Evolutionary conservation across 768 basidiomycete species (phyloP).

Genomic region (Pholiota molesta): DNA sequence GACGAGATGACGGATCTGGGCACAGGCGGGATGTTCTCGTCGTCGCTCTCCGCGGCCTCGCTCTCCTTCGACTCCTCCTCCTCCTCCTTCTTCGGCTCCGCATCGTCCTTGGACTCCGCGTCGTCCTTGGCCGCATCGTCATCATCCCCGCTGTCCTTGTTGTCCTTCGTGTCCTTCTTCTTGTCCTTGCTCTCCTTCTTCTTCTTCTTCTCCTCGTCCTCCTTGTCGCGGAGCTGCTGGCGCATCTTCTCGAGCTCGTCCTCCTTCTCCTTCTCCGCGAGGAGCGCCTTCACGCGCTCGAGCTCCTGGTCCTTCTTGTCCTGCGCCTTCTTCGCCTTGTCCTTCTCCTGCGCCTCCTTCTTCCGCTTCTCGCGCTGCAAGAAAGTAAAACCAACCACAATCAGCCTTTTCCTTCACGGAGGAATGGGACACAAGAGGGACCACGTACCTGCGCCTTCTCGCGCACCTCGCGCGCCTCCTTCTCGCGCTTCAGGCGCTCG

Average conservation of each 20-base stretch:
- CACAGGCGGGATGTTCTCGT: constrained; percentile 5
- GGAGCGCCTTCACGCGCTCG: constrained; percentile 51
- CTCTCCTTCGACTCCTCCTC: constrained; percentile 3
- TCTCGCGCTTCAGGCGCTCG: constrained; percentile 73
- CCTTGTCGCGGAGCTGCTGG: constrained; percentile 47
- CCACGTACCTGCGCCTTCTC: constrained; percentile 65
- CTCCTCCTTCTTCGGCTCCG: constrained; percentile 22
- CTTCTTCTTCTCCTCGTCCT: constrained; percentile 36
- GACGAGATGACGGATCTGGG: background rate
- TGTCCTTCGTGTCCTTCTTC: constrained; percentile 29
- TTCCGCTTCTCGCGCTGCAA: constrained; percentile 51
- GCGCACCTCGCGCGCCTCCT: constrained; percentile 68
- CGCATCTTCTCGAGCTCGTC: constrained; percentile 43
- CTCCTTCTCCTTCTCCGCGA: constrained; percentile 57
- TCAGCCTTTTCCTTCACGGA: constrained; percentile 3
- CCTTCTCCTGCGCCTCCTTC: constrained; percentile 58
- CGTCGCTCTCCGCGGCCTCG: constrained; percentile 3
- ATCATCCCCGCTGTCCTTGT: constrained; percentile 31
- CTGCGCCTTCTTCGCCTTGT: constrained; percentile 60
- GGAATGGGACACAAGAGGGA: background rate
- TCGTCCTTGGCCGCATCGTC: constrained; percentile 28
- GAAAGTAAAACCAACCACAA: background rate
- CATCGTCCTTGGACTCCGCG: constrained; percentile 44
- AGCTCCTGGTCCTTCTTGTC: constrained; percentile 68
- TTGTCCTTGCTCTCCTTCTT: constrained; percentile 34